phyloP scores from a whole-genome alignment of 371 early-diverging fungal genomes.

The Mortierella sp. region DNA sequence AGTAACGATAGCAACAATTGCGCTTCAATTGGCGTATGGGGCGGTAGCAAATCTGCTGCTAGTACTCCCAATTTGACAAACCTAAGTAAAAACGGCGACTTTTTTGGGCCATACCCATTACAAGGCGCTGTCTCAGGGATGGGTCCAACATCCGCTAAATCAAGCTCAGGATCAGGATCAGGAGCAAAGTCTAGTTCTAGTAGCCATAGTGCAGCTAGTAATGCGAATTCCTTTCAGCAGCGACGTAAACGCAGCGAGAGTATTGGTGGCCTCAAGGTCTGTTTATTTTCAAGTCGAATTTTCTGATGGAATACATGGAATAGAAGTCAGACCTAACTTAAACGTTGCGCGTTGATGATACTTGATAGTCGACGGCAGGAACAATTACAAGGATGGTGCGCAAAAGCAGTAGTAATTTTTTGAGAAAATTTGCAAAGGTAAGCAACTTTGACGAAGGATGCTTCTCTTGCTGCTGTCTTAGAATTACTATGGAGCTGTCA shows the following conservation, averaged over 20 bases:
- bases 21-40: conserved; percentile 41
- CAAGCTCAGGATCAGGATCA: background rate
- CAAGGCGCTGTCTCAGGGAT: conserved; percentile 3
- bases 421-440: conserved; percentile 43
- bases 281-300: background rate
- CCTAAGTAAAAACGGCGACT: conserved; percentile 9
- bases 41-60: conserved; percentile 40
- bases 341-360: background rate
- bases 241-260: conserved; percentile 52
- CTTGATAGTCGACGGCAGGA: conserved; percentile 39
- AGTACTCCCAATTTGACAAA: conserved; percentile 48
- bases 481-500: background rate
- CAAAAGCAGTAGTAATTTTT: conserved; percentile 46
- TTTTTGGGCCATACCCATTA: conserved; percentile 19
- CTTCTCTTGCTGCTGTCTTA: no score
- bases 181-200: conserved; percentile 7
- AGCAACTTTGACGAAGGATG: no score
- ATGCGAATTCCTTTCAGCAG: conserved; percentile 33
- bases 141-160: conserved; percentile 6
- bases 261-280: conserved; percentile 48
- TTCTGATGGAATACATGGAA: no score
- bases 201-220: conserved; percentile 6
- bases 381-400: conserved; percentile 44
- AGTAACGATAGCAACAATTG: conserved; percentile 17
- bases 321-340: no score